Percentiles rank a stretch among this genome's conserved stretches.
Conservation (phyloP, 148 eudicot species). For the Silene uniflora region DNA sequence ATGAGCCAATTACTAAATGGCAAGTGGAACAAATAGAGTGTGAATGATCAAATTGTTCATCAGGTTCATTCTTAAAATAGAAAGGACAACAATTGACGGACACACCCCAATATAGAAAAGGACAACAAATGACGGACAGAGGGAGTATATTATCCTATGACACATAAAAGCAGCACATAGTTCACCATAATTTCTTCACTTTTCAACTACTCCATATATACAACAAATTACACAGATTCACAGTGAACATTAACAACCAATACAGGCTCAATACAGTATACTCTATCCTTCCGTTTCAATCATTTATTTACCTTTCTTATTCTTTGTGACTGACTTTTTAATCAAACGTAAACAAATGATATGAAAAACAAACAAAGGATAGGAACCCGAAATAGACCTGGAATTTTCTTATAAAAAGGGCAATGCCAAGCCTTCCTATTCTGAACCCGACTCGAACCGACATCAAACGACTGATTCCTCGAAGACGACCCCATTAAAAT, state of each 20-base stretch:
- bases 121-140: too few relatives aligned
- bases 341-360: neutral
- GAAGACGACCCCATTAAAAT: neutral
- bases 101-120: too few relatives aligned
- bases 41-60: too few relatives aligned
- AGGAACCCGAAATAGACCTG: constrained; percentile 28
- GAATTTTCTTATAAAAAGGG: constrained; percentile 68
- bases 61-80: too few relatives aligned
- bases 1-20: too few relatives aligned
- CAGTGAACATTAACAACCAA: too few relatives aligned
- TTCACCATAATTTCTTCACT: neutral
- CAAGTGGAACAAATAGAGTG: too few relatives aligned
- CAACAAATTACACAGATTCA: neutral
- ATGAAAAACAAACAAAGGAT: neutral
- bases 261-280: too few relatives aligned
- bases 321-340: too few relatives aligned
- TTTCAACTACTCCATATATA: neutral
- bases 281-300: too few relatives aligned
- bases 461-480: neutral
- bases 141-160: neutral
- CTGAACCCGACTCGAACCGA: constrained; percentile 2
- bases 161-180: neutral
- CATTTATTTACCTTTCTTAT: too few relatives aligned
- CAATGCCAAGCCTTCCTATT: constrained; percentile 34
- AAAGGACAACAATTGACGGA: too few relatives aligned